Evolutionary conservation across 2,329 filamentous ascomycete species (phyloP), one percentile per base, ranked within the genome.

Genomic region (Beauveria asiatica): DNA sequence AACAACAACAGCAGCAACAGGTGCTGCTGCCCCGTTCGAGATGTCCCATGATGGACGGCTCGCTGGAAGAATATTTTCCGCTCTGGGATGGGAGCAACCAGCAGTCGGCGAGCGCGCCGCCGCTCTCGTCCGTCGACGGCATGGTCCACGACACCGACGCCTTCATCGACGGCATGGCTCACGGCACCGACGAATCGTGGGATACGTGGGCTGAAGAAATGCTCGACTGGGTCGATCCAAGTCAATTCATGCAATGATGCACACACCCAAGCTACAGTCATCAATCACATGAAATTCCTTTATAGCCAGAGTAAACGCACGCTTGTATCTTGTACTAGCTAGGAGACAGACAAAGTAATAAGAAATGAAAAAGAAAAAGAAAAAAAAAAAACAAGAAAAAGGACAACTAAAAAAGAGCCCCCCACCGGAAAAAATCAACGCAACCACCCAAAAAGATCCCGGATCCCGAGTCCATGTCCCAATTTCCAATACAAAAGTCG

Each of bases 21-120:
- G 17, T 10, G 17, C 25, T 17, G 10, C 57, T 64, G 2, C 62
- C 63, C 19, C 50, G 19, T 27, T 42, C 67, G 19, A 71, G 70
- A 5, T 83, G 80, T 61, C 80, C 80, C 16, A 79, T 83, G 76
- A 69, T 82, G 45, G 79, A 83, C 62, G 78, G 75, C 9, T 80
- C 74, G 60, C 63, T 82, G 61, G 75, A 80, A n/a, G 65, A 70
- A 37, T 80, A 77, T 51, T 68, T 80, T 27, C 70, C 74, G 0
- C 65, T 73, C 25, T 82, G 79, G 79, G 75, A 78, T 30, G 74
- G 75, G 7, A 68, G 68, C 53, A 59, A 74, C 64, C 60, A 62
- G 17, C 45, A 41, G 46, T 3, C 55, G 33, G 17, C 17, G 16
- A 46, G 42, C 33, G 37, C 42, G n/a, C 42, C 54, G 45, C 21